Evolutionary conservation across 225 moss, liverwort and hornwort species (phyloP).

Genomic region (Neckera pumila): DNA sequence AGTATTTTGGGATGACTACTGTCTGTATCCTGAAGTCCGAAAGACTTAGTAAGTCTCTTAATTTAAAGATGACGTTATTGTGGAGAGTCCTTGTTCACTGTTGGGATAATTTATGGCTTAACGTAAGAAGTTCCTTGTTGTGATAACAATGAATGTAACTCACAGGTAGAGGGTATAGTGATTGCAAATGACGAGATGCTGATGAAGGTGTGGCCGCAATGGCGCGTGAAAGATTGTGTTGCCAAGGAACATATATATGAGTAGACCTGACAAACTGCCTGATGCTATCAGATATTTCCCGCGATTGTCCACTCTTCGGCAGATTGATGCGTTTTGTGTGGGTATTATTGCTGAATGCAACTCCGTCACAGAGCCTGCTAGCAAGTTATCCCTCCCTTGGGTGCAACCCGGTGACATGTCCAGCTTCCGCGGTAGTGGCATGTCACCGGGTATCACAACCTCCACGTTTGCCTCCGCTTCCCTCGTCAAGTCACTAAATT

Average conservation of each 20-base stretch:
- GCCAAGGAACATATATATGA: constrained; percentile 23
- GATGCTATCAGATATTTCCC: constrained; percentile 71
- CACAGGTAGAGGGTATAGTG: constrained; percentile 42
- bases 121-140: constrained; percentile 5
- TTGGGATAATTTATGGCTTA: neutral
- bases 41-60: neutral
- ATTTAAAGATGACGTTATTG: neutral
- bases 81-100: neutral
- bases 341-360: constrained; percentile 91
- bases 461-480: constrained; percentile 80
- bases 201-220: constrained; percentile 26
- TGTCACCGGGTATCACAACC: constrained; percentile 57
- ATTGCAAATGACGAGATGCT: constrained; percentile 30
- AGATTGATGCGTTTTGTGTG: constrained; percentile 91
- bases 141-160: constrained; percentile 36
- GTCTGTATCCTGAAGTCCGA: neutral
- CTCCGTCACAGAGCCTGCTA: constrained; percentile 53
- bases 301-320: constrained; percentile 72
- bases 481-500: constrained; percentile 84
- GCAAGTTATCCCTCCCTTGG: constrained; percentile 64
- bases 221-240: constrained; percentile 25
- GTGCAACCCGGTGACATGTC: constrained; percentile 59
- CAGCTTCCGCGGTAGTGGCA: constrained; percentile 36
- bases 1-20: neutral
- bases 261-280: constrained; percentile 37